Conservation (phyloP, 345 rosid species). For the Bruguiera gymnorhiza region DNA sequence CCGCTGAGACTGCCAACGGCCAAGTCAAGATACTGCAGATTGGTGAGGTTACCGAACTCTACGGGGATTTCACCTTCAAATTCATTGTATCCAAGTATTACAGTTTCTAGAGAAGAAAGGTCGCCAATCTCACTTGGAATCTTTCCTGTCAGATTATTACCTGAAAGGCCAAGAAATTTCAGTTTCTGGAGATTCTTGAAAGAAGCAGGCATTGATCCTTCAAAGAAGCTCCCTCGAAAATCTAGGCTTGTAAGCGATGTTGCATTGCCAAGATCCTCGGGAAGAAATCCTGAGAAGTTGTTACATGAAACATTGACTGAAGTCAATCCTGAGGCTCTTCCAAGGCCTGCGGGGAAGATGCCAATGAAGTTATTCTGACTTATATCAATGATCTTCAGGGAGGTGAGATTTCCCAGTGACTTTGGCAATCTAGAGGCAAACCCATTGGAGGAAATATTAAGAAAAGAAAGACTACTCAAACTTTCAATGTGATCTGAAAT, state of each 20-base stretch:
- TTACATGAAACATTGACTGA: conserved; percentile 80
- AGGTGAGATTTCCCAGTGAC: conserved; percentile 52
- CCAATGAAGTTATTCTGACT: conserved; percentile 76
- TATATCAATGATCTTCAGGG: conserved; percentile 54
- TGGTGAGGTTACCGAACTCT: conserved; percentile 68
- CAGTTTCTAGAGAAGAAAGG: conserved; percentile 62
- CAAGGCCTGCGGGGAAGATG: conserved; percentile 71
- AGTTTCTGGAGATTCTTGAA: conserved; percentile 66
- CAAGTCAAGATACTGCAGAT: conserved; percentile 78
- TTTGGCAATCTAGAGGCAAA: conserved; percentile 56
- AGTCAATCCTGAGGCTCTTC: conserved; percentile 56
- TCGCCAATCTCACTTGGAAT: conserved; percentile 74
- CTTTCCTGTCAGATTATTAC: conserved; percentile 77
- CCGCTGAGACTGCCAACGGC: conserved; percentile 70
- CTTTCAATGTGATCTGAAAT: conserved; percentile 55
- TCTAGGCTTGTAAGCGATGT: conserved; percentile 62
- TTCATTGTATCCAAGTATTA: conserved; percentile 84
- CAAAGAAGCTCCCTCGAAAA: conserved; percentile 72
- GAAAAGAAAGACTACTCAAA: conserved; percentile 36
- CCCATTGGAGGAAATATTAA: conserved; percentile 55
- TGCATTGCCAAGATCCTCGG: conserved; percentile 79
- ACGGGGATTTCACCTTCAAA: conserved; percentile 71
- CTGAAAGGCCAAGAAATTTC: conserved; percentile 80
- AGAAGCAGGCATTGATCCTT: conserved; percentile 62
- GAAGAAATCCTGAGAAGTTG: conserved; percentile 73